These are phyloP conservation scores for Lasiodiplodia gonubiensis DNA, from an alignment of 2,329 filamentous ascomycete genomes.

Conservation along the genomic window DNA sequence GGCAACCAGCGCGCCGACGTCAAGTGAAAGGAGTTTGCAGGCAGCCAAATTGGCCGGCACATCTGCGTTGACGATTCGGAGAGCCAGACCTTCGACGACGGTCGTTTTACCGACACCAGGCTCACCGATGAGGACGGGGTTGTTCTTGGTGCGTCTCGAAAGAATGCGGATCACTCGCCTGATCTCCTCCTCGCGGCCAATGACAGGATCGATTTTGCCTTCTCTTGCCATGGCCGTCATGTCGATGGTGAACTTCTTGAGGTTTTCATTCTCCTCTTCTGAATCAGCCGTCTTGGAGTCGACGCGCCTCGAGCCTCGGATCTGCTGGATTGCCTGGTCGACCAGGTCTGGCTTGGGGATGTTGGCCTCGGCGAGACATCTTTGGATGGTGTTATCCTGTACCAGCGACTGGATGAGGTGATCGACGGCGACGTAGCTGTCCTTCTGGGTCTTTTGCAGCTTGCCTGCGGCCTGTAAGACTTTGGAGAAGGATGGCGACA, in stretches of 20 bases:
- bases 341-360: conserved; percentile 90
- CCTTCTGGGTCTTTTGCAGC: conserved; percentile 95
- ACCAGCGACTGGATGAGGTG: conserved; percentile 86
- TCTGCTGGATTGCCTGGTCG: conserved; percentile 86
- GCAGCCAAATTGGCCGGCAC: conserved; percentile 93
- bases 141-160: conserved; percentile 95
- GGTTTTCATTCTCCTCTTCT: conserved; percentile 90
- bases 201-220: conserved; percentile 97
- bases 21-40: conserved; percentile 91
- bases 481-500: conserved; percentile 81
- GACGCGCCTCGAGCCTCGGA: conserved; percentile 89
- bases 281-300: conserved; percentile 96
- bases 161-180: conserved; percentile 89
- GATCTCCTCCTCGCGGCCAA: conserved; percentile 95
- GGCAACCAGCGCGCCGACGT: conserved; percentile 92
- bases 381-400: conserved; percentile 78
- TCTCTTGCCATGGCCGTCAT: conserved; percentile 97
- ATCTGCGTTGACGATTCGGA: conserved; percentile 94
- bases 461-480: conserved; percentile 85
- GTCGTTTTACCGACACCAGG: conserved; percentile 99
- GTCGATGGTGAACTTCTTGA: conserved; percentile 98
- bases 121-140: conserved; percentile 96
- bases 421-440: conserved; percentile 91
- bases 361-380: conserved; percentile 80
- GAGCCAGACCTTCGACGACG: conserved; percentile 92